Evolutionary conservation across 345 rosid genomes (phyloP).

Genomic region (Eutrema japonicum): DNA sequence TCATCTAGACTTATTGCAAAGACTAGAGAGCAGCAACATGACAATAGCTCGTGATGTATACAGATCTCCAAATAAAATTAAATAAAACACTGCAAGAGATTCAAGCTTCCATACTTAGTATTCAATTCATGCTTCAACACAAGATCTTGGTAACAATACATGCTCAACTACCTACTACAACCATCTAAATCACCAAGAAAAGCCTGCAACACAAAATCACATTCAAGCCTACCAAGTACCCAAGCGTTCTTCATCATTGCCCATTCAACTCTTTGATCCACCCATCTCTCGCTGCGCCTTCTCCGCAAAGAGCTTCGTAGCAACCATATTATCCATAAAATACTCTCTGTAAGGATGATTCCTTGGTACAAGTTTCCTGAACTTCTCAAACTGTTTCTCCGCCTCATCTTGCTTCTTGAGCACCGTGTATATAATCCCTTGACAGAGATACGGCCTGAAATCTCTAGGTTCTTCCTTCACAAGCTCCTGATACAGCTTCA

Average conservation of each 20-base stretch:
- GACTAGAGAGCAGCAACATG: conserved; percentile 8
- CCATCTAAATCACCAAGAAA: conserved; percentile 29
- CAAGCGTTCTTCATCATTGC: conserved; percentile 6
- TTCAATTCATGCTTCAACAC: conserved; percentile 24
- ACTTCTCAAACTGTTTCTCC: conserved; percentile 81
- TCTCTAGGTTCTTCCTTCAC: conserved; percentile 91
- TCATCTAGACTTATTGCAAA: not conserved
- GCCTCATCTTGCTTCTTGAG: conserved; percentile 81
- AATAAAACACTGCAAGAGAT: not conserved
- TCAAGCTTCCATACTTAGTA: conserved; percentile 8
- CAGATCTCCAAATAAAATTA: conserved; percentile 1
- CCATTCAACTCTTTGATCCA: conserved; percentile 46
- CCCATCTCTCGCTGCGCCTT: conserved; percentile 57
- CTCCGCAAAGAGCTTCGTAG: conserved; percentile 64
- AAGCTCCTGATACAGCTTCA: conserved; percentile 79
- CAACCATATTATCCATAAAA: conserved; percentile 75
- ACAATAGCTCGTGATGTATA: not conserved
- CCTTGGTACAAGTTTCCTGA: conserved; percentile 73
- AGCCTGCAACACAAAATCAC: conserved; percentile 4
- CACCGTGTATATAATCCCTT: conserved; percentile 80
- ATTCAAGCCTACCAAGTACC: not conserved
- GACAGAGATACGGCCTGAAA: conserved; percentile 90
- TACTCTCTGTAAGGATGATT: conserved; percentile 89
- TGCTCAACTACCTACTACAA: conserved; percentile 31
- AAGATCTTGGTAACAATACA: not conserved